These are phyloP conservation scores for Cadophora gregata DNA, from an alignment of 2,329 filamentous ascomycete genomes.

Conservation along the genomic window DNA sequence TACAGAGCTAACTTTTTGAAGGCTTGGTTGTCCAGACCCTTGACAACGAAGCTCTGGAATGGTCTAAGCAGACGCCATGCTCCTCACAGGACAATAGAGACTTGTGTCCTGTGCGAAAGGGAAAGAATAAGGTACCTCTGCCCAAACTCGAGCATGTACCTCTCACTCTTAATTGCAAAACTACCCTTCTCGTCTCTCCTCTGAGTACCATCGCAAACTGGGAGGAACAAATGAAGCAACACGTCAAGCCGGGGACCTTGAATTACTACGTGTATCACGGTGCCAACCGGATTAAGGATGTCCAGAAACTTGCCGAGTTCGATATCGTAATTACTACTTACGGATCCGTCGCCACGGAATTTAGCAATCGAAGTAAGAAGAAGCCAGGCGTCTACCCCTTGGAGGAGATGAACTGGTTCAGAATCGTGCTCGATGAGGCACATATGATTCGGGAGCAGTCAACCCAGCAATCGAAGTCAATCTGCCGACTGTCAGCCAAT, in stretches of 20 bases:
- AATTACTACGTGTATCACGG: slow-evolving; percentile 89
- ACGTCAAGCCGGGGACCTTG: slow-evolving; percentile 69
- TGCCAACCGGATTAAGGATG: slow-evolving; percentile 71
- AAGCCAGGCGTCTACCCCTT: slow-evolving; percentile 69
- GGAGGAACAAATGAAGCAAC: slow-evolving; percentile 88
- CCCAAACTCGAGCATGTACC: slow-evolving; percentile 44
- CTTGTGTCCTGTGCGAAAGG: slow-evolving; percentile 40
- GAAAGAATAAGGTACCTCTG: slow-evolving; percentile 38
- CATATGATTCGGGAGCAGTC: slow-evolving; percentile 90
- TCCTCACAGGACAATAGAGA: slow-evolving; percentile 39
- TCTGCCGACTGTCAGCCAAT: slow-evolving; percentile 78
- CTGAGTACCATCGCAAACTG: slow-evolving; percentile 93
- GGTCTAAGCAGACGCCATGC: slow-evolving; percentile 59
- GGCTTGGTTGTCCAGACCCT: slow-evolving; percentile 72
- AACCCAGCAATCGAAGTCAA: slow-evolving; percentile 83
- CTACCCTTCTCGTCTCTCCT: slow-evolving; percentile 87
- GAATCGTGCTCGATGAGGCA: slow-evolving; percentile 92
- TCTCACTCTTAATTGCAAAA: slow-evolving; percentile 71
- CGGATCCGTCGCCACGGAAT: slow-evolving; percentile 82
- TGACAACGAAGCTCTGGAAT: slow-evolving; percentile 62
- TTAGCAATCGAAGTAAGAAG: slow-evolving; percentile 65
- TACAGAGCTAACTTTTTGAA: no score
- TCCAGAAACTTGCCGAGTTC: slow-evolving; percentile 70
- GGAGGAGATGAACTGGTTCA: slow-evolving; percentile 86
- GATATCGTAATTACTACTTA: slow-evolving; percentile 95